A percentile compares a stretch with the other conserved stretches of the same genome.
Evolutionary conservation across 352 stramenopile species (phyloP).

Genomic region (Phytophthora agathidicida): DNA sequence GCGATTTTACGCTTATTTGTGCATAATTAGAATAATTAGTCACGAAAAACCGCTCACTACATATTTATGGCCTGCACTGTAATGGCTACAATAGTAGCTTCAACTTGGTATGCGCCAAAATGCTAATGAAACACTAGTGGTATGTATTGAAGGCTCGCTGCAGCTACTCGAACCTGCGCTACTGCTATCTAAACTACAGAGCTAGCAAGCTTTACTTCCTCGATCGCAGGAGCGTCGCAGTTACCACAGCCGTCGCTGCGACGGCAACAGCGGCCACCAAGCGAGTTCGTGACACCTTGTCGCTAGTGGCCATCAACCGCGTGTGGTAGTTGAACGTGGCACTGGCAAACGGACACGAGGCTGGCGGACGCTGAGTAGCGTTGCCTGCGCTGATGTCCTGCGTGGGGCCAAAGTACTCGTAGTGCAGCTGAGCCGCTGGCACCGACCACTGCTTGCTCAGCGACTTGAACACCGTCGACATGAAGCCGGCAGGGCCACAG

Average conservation of each 20-base stretch:
- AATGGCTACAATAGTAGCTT: no score
- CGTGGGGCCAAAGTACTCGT: conserved; percentile 69
- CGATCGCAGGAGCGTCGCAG: conserved; percentile 11
- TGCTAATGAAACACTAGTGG: no score
- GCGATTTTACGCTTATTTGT: no score
- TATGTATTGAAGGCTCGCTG: no score
- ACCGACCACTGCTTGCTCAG: conserved; percentile 43
- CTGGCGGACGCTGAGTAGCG: background rate
- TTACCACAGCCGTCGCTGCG: conserved; percentile 20
- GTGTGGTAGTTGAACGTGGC: conserved; percentile 30
- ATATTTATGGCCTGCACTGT: no score
- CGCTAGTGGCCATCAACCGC: background rate
- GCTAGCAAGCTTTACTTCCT: conserved; percentile 7
- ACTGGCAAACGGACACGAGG: conserved; percentile 25
- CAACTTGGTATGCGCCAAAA: no score
- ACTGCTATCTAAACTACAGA: background rate
- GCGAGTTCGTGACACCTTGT: conserved; percentile 18
- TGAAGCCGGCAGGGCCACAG: conserved; percentile 61
- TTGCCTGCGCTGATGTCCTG: conserved; percentile 41
- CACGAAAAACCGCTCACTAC: no score
- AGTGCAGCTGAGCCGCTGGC: conserved; percentile 51
- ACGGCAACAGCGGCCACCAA: conserved; percentile 18
- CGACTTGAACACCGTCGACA: conserved; percentile 46
- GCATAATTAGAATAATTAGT: no score
- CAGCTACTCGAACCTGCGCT: no score